These are phyloP conservation scores for Cyclanthera cordifolia DNA, from an alignment of 306 rosid genomes.

Conservation along the genomic window DNA sequence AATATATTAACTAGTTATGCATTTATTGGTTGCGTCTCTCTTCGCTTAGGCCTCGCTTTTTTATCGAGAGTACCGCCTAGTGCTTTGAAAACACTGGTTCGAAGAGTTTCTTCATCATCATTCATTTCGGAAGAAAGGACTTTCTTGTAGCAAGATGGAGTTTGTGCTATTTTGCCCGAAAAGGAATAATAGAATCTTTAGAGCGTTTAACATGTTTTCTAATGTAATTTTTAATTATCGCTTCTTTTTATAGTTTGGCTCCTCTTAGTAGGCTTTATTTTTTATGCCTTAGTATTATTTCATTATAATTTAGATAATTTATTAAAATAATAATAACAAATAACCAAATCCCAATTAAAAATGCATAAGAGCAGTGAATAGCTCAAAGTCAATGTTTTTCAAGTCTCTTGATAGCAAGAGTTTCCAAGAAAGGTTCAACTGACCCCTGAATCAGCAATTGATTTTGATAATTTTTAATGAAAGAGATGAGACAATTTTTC, in stretches of 20 bases:
- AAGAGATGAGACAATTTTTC: background rate
- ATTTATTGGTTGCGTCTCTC: too few relatives aligned
- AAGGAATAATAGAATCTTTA: background rate
- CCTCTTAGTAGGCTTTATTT: background rate
- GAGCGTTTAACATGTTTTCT: background rate
- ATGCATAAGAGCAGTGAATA: background rate
- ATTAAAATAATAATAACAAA: too few relatives aligned
- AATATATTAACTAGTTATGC: too few relatives aligned
- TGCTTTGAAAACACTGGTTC: too few relatives aligned
- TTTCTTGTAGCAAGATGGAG: background rate
- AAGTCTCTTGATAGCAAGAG: background rate
- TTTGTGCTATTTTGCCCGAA: background rate
- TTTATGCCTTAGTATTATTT: background rate
- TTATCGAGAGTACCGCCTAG: too few relatives aligned
- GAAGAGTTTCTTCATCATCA: background rate
- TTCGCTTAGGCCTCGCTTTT: too few relatives aligned
- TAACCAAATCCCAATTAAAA: too few relatives aligned
- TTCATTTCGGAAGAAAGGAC: background rate
- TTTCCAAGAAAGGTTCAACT: background rate
- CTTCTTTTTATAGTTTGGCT: background rate
- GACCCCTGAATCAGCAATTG: background rate
- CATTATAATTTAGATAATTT: too few relatives aligned
- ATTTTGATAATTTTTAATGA: background rate
- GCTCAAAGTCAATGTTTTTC: background rate
- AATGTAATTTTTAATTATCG: too few relatives aligned